These are phyloP conservation scores for Zygosaccharomyces rouxii DNA, from an alignment of 805 yeast genomes.

Conservation along the genomic window DNA sequence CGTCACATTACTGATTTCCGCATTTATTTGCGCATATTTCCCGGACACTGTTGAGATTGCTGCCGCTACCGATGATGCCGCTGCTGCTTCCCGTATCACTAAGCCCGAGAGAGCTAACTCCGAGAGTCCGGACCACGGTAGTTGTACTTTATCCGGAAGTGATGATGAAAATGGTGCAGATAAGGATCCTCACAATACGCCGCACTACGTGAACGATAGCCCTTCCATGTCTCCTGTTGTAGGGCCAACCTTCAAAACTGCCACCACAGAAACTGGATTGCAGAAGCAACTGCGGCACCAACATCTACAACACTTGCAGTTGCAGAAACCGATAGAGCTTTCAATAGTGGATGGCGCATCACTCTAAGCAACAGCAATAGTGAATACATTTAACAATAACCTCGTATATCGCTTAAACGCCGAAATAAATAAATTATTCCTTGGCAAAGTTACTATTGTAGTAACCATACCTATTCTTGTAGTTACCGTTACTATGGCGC, in stretches of 20 bases:
- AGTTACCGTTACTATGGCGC: too few relatives aligned
- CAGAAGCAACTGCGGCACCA: neutral
- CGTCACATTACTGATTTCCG: slow-evolving; percentile 33
- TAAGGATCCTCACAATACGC: too few relatives aligned
- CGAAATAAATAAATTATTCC: too few relatives aligned
- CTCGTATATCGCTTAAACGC: neutral
- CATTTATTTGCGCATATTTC: slow-evolving; percentile 33
- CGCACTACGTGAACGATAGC: too few relatives aligned
- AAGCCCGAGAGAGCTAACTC: too few relatives aligned
- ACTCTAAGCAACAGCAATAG: neutral
- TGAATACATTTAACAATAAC: neutral
- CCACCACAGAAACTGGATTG: neutral
- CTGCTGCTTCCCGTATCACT: too few relatives aligned
- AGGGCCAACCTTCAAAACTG: neutral
- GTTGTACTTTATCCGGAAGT: neutral
- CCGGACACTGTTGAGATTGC: slow-evolving; percentile 43
- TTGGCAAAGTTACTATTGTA: too few relatives aligned
- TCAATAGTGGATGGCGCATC: neutral
- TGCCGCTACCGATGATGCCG: neutral
- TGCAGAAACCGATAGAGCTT: neutral
- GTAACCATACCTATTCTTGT: too few relatives aligned
- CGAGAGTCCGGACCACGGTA: neutral
- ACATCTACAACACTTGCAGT: neutral
- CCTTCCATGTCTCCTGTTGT: too few relatives aligned
- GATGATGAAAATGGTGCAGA: neutral